phyloP scores from a whole-genome alignment of 805 yeast species.

The Kuraishia floccosa region DNA sequence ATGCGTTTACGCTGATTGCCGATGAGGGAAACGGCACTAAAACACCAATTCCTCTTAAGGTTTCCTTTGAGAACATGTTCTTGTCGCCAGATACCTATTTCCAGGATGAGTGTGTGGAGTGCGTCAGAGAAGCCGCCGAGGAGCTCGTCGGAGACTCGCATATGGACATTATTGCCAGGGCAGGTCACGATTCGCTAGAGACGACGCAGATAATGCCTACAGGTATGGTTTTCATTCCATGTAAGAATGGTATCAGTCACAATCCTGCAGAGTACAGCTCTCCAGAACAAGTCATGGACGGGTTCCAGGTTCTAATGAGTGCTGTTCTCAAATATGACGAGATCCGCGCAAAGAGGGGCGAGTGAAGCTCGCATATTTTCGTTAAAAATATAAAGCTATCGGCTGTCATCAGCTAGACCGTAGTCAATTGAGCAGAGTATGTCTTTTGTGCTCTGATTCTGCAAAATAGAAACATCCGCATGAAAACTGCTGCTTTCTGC shows the following conservation, averaged over 20 bases:
- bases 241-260: constrained; percentile 55
- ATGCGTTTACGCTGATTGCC: constrained; percentile 20
- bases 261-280: constrained; percentile 55
- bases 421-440: too few relatives aligned
- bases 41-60: constrained; percentile 19
- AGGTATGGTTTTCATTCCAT: constrained; percentile 65
- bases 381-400: too few relatives aligned
- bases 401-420: too few relatives aligned
- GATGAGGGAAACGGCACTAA: constrained; percentile 18
- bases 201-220: constrained; percentile 49
- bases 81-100: constrained; percentile 47
- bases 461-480: too few relatives aligned
- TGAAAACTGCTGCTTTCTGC: too few relatives aligned
- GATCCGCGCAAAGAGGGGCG: constrained; percentile 11
- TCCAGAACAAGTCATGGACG: constrained; percentile 51
- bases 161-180: constrained; percentile 48
- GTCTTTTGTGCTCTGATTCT: too few relatives aligned
- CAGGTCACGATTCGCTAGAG: constrained; percentile 64
- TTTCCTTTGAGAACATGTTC: constrained; percentile 30
- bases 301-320: constrained; percentile 44
- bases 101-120: constrained; percentile 32
- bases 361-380: too few relatives aligned
- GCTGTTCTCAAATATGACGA: constrained; percentile 30
- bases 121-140: constrained; percentile 41
- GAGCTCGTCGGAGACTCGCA: constrained; percentile 34